Percentiles rank a stretch among this genome's conserved stretches.
These are phyloP conservation scores for Samsoniella hepiali DNA, from an alignment of 2,329 filamentous ascomycete species.

Conservation along the genomic window DNA sequence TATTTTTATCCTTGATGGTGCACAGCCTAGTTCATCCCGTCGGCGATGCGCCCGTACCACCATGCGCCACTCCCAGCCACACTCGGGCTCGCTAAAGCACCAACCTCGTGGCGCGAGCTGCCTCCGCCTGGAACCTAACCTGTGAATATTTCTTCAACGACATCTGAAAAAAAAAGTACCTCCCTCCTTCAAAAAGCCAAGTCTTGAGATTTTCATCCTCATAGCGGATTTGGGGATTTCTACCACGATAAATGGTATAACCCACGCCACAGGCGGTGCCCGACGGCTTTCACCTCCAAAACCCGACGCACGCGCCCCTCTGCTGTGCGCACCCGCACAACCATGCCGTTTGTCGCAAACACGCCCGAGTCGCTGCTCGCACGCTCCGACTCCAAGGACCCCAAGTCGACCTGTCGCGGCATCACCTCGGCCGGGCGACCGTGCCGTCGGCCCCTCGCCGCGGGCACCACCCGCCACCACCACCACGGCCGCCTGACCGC, in stretches of 20 bases:
- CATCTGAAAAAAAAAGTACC: not conserved
- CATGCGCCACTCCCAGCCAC: slow-evolving; percentile 1
- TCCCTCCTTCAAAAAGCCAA: not conserved
- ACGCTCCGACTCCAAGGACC: slow-evolving; percentile 81
- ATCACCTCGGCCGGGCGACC: slow-evolving; percentile 78
- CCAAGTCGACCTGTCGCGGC: slow-evolving; percentile 80
- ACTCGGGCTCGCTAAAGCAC: not conserved
- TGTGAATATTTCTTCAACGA: not conserved
- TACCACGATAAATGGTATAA: not conserved
- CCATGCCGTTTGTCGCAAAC: slow-evolving; percentile 42
- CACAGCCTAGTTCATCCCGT: not conserved
- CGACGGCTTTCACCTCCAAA: not conserved
- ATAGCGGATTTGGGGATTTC: not conserved
- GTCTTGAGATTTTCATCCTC: not conserved
- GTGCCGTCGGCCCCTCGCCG: slow-evolving; percentile 67
- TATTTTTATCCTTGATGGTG: not conserved
- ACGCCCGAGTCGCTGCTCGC: slow-evolving; percentile 79
- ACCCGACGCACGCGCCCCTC: not conserved
- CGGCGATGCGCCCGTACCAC: not conserved
- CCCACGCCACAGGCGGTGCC: not conserved
- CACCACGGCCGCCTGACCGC: not conserved
- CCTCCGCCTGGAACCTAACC: not conserved
- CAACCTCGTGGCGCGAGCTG: slow-evolving; percentile 13
- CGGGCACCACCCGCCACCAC: slow-evolving; percentile 29
- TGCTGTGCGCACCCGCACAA: not conserved